These are phyloP conservation scores for Emericellopsis terricola DNA, from an alignment of 495 filamentous ascomycete species.

Conservation along the genomic window DNA sequence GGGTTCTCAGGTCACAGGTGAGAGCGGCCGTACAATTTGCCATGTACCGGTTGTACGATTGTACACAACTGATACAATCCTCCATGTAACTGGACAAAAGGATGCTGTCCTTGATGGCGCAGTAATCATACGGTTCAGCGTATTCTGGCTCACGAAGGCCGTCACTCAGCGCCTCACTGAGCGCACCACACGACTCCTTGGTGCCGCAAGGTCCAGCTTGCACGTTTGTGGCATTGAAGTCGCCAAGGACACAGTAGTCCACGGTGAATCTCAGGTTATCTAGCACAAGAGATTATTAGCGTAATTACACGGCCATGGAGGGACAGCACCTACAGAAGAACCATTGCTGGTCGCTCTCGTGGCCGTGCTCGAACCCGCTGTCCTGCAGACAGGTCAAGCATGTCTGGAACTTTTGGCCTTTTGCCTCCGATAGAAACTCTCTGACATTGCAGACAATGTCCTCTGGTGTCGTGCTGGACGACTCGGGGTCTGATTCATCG, in stretches of 20 bases:
- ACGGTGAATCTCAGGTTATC: slow-evolving; percentile 28
- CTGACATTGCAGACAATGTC: slow-evolving; percentile 30
- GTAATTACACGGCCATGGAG: background rate
- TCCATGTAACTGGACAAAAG: slow-evolving; percentile 9
- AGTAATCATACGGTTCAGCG: slow-evolving; percentile 20
- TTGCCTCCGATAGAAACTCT: slow-evolving; percentile 12
- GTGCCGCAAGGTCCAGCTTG: slow-evolving; percentile 23
- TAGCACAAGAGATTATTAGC: slow-evolving; percentile 9
- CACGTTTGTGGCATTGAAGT: slow-evolving; percentile 21
- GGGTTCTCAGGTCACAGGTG: background rate
- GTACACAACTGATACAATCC: slow-evolving; percentile 21
- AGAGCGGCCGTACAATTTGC: too few relatives aligned
- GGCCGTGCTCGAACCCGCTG: slow-evolving; percentile 22
- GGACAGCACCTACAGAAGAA: slow-evolving; percentile 26
- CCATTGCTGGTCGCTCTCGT: slow-evolving; percentile 30
- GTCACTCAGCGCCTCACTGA: slow-evolving; percentile 12
- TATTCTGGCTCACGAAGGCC: slow-evolving; percentile 13
- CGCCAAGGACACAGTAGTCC: slow-evolving; percentile 25
- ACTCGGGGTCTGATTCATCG: slow-evolving; percentile 24
- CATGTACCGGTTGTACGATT: slow-evolving; percentile 23
- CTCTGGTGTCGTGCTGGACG: slow-evolving; percentile 20
- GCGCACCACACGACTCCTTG: slow-evolving; percentile 18
- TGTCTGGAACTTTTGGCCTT: slow-evolving; percentile 24
- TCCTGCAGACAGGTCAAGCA: slow-evolving; percentile 33
- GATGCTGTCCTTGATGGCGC: slow-evolving; percentile 12